phyloP scores from a whole-genome alignment of 768 basidiomycete species.

The Macrolepiota dolichaula region DNA sequence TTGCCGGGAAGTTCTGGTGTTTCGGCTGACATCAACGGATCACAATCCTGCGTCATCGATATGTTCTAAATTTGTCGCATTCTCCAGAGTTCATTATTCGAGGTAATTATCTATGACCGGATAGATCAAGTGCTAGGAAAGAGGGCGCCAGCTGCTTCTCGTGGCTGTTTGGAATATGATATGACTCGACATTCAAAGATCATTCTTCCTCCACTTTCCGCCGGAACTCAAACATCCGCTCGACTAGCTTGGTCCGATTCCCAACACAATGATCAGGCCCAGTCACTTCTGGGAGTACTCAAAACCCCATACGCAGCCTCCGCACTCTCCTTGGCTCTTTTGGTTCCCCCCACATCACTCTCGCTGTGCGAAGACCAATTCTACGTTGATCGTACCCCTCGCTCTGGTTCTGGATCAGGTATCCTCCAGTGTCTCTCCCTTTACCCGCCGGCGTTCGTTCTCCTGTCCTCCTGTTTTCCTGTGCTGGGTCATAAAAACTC shows the following conservation, averaged over 20 bases:
- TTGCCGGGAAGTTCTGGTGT: neutral
- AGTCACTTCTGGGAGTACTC: too few species aligned
- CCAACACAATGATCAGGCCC: neutral
- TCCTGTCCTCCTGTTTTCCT: neutral
- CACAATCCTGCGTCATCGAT: neutral
- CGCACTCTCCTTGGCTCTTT: too few species aligned
- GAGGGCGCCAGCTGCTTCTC: neutral
- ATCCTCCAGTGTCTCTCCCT: neutral
- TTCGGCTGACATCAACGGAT: neutral
- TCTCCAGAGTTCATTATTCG: neutral
- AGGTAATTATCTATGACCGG: neutral
- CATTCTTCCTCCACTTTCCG: too few species aligned
- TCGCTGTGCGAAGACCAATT: neutral
- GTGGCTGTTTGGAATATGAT: too few species aligned
- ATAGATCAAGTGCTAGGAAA: neutral
- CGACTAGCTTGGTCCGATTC: neutral
- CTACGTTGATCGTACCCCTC: neutral
- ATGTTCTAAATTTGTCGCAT: neutral
- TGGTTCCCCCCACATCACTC: neutral
- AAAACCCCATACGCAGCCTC: too few species aligned
- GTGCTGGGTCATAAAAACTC: neutral
- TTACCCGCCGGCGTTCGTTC: neutral
- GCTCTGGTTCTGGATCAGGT: neutral
- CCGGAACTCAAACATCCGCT: neutral
- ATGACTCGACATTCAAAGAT: too few species aligned